These are phyloP conservation scores for Leccinum solheimii DNA, from an alignment of 1,284 basidiomycete genomes.

Conservation along the genomic window DNA sequence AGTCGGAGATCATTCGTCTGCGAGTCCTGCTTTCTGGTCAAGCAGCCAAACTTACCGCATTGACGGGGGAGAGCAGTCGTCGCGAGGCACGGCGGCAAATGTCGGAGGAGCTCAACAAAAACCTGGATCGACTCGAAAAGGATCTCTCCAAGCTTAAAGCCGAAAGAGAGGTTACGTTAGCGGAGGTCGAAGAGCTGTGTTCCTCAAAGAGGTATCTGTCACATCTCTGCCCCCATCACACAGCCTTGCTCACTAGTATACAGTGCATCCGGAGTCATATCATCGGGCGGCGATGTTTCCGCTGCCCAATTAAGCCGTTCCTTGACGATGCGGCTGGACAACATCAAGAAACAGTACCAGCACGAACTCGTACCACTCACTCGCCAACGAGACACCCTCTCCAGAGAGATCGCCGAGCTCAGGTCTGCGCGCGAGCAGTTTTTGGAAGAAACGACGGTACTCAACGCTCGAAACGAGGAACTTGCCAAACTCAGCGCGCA, in stretches of 20 bases:
- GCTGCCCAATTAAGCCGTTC: conserved; percentile 64
- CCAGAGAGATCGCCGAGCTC: conserved; percentile 86
- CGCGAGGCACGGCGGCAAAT: conserved; percentile 80
- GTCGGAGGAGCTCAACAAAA: conserved; percentile 77
- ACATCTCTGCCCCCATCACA: conserved; percentile 9
- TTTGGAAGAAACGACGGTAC: conserved; percentile 86
- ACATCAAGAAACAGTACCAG: conserved; percentile 84
- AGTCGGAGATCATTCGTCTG: conserved; percentile 86
- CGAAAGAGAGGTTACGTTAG: conserved; percentile 88
- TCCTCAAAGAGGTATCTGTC: conserved; percentile 61
- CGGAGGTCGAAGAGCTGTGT: conserved; percentile 90
- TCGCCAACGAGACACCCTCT: conserved; percentile 76
- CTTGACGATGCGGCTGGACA: conserved; percentile 85
- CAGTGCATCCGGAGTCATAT: conserved; percentile 28
- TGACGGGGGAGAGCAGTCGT: conserved; percentile 76
- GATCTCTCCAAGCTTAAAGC: conserved; percentile 86
- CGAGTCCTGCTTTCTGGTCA: conserved; percentile 87
- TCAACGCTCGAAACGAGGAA: conserved; percentile 92
- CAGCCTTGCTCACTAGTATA: conserved; percentile 23
- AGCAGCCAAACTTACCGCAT: conserved; percentile 79
- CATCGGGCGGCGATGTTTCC: conserved; percentile 41
- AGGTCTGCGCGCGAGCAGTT: conserved; percentile 84
- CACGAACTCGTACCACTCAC: conserved; percentile 84
- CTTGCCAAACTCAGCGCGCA: conserved; percentile 84
- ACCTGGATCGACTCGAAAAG: conserved; percentile 76